phyloP scores from a whole-genome alignment of 108 stramenopile species.

The Nitzschia sp. region DNA sequence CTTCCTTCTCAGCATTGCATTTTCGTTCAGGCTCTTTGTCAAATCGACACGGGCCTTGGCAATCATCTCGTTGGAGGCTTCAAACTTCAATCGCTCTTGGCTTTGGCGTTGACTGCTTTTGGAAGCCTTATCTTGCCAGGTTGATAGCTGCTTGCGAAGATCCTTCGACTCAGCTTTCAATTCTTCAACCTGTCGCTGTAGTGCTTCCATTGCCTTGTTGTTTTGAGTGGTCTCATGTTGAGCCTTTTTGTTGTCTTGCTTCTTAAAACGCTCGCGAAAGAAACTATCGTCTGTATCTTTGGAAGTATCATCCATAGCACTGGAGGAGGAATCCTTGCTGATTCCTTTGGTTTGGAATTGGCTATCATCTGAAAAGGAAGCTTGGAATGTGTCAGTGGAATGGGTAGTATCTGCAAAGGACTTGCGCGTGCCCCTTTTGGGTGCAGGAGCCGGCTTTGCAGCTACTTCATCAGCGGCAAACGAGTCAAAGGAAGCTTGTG shows the following conservation, averaged over 20 bases:
- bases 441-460: not conserved
- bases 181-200: conserved; percentile 24
- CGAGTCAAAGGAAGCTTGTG: not conserved
- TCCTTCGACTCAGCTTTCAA: conserved; percentile 16
- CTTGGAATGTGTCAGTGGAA: not conserved
- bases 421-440: not conserved
- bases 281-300: not conserved
- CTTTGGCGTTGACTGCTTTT: conserved; percentile 12
- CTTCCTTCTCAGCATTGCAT: conserved; percentile 10
- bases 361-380: not conserved
- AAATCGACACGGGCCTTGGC: conserved; percentile 23
- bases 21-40: conserved; percentile 29
- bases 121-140: conserved; percentile 17
- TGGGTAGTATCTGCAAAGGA: not conserved
- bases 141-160: conserved; percentile 14
- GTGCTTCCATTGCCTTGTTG: conserved; percentile 3
- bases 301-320: not conserved
- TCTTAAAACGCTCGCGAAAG: not conserved
- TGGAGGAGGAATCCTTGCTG: not conserved
- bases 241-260: conserved; percentile 9
- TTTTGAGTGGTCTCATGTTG: conserved; percentile 3
- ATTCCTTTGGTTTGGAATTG: not conserved
- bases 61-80: conserved; percentile 23
- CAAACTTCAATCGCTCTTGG: conserved; percentile 25
- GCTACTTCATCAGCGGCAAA: not conserved